A percentile compares a stretch with the other conserved stretches of the same genome.
Evolutionary conservation across 345 rosid genomes (phyloP).

Genomic region (Camelina laxa): DNA sequence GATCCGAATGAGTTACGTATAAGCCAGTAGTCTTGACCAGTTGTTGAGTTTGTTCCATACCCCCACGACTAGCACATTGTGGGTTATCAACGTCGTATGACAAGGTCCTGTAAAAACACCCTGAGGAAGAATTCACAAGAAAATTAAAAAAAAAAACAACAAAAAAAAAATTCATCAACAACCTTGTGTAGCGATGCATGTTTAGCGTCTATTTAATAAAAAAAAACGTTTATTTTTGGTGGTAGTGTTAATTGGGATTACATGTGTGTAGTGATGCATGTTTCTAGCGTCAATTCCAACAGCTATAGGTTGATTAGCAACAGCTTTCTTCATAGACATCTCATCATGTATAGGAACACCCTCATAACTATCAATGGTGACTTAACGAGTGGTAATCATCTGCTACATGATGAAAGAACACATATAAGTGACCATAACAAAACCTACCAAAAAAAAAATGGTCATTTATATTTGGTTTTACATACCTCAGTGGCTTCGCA

Average conservation of each 20-base stretch:
- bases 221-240: not conserved
- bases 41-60: constrained; percentile 23
- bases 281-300: constrained; percentile 29
- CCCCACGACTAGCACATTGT: constrained; percentile 34
- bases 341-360: constrained; percentile 65
- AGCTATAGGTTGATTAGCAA: constrained; percentile 70
- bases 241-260: constrained; percentile 24
- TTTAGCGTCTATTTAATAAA: not conserved
- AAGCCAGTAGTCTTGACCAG: constrained; percentile 29
- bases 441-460: not conserved
- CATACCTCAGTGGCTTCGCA: constrained; percentile 61
- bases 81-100: not conserved
- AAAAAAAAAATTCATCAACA: not conserved
- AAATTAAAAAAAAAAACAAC: not conserved
- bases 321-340: constrained; percentile 61
- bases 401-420: constrained; percentile 14
- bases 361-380: constrained; percentile 62
- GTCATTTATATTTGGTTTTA: not conserved
- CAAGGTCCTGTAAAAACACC: constrained; percentile 38
- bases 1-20: constrained; percentile 18
- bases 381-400: constrained; percentile 63
- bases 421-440: not conserved
- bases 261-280: constrained; percentile 45
- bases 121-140: constrained; percentile 3
- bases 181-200: not conserved